Base-by-base conservation (phyloP, 78 protist species). In the Speleostelium caveatum region DNA sequence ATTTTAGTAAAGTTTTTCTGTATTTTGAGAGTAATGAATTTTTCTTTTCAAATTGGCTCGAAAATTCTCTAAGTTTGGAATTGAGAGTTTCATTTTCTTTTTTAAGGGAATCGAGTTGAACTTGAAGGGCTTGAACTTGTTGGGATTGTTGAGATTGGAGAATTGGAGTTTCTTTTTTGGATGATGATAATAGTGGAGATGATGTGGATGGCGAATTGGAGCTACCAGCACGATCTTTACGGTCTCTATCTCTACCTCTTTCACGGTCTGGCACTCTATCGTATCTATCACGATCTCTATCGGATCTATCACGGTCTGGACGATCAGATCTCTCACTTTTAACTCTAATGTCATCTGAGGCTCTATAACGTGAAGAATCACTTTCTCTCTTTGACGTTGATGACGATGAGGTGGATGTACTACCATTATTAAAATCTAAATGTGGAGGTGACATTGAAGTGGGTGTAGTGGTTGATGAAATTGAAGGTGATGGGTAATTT, bases 1-100 rank as follows among this genome's bases (percentile, higher is more conserved):
- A 33, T 53, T 83, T 65, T 36, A 78, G 28, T 36, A 78, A 65
- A 26, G 91, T 62, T 16, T 83, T 83, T 83, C 72, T 67, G 42
- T 83, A 83, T 72, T 83, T 83, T 33, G 39, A 22, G 19, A 83
- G 45, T 42, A 83, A 33, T 12, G 66, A 0, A 39, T 51, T 60
- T 51, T 83, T 83, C 42, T 83, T 83, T 4, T 21, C 30, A 38
- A 83, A 28, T 38, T 53, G 30, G 45, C 8, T 26, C 8, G 67
- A 73, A 17, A 67, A 39, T 8, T 67, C 91, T 39, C 30, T 32
- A 33, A 83, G 30, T 26, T 83, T 83, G n/a, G 55, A 67, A 5
- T 16, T 22, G 30, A 62, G 73, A 8, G 38, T 17, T 60, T 53
- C 39, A 60, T 66, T 56, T 17, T 76, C 14, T 36, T 63, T 61